Evolutionary conservation across 306 rosid species (phyloP), one percentile per base, ranked within the genome.

Genomic region (Lathyrus oleraceus): DNA sequence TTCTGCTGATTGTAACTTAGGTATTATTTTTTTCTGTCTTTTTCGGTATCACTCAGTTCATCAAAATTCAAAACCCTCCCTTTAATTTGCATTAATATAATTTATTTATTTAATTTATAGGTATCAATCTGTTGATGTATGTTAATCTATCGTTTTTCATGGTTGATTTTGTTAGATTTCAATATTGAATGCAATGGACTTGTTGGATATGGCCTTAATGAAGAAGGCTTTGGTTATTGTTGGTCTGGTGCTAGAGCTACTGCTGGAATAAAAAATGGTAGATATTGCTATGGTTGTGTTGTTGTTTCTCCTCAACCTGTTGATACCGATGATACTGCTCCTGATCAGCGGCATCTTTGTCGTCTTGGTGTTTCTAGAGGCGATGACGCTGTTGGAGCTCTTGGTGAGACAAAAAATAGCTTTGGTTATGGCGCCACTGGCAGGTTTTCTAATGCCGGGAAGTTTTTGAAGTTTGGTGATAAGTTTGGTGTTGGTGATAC

Each of bases 221-320:
- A 80, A 32, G 36, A 85, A 51, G 89, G 89, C 20, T 87, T 87
- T 85, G 83, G 87, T 63, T 87, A 83, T 69, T 87, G 86, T 59
- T 85, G 89, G 87, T 87, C n/a, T n/a, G n/a, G n/a, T n/a, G n/a
- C n/a, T n/a, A n/a, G n/a, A n/a, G n/a, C n/a, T n/a, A n/a, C n/a
- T 25, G 70, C 68, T 73, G 89, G 87, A 39, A 87, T 85, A 67
- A 64, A 52, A 3, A 56, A 69, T 16, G 85, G 92, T 32, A 87
- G 76, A 61, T 87, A 85, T 72, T 85, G 87, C 69, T 87, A 72
- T 68, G 85, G 87, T 27, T 81, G 90, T 66, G 79, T 61, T 61
- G 52, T 85, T 40, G 65, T 81, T 61, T 77, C 85, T 19, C 23
- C 3, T 15, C 85, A 83, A 68, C 76, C 70, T 0, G 87, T 83